Evolutionary conservation across 164 flowering plant species (phyloP), one percentile per base, ranked within the genome.

Genomic region (Piper betle): DNA sequence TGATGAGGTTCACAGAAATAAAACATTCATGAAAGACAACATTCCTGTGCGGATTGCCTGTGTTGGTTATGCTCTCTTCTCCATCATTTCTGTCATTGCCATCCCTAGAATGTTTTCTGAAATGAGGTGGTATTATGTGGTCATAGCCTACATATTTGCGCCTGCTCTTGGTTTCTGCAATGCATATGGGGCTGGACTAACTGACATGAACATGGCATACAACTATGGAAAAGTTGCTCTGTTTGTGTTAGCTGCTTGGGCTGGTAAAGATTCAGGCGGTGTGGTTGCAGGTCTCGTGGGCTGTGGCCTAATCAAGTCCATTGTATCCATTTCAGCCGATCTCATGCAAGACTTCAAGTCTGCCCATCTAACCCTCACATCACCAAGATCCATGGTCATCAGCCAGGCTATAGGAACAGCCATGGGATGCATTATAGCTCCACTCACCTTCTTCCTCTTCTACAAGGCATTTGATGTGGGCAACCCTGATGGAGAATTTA

Each of bases 391-490:
- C 0, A 87, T 93, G 96, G 78, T 93, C 39, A 37, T 87, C 0
- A 79, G 88, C 72, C 98, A 93, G 60, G 86, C 81, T 16, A 71
- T 90, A 13, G 98, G 96, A 7, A 90, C 98, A 0, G 89, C 89
- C 20, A 83, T 93, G 42, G 98, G 97, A 16, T 93, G 97, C 50
- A 73, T 90, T 17, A 81, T 87, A 7, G 96, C 92, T 55, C 98
- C 98, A 20, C 75, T 84, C 57, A 75, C 81, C 17, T 93, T 93
- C 76, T 82, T 77, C 53, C 86, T 93, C 38, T 93, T 84, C 80
- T 93, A 88, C 80, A 88, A 86, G 68, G 96, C 97, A 1, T 93
- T 93, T 57, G 94, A 93, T 63, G 78, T 93, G 7, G 97, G 97
- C 18, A 78, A 80, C 62, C 96, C 91, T 0, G 70, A 84, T 39